phyloP scores from a whole-genome alignment of 73 alveolate genomes.

The Paramecium caudatum region DNA sequence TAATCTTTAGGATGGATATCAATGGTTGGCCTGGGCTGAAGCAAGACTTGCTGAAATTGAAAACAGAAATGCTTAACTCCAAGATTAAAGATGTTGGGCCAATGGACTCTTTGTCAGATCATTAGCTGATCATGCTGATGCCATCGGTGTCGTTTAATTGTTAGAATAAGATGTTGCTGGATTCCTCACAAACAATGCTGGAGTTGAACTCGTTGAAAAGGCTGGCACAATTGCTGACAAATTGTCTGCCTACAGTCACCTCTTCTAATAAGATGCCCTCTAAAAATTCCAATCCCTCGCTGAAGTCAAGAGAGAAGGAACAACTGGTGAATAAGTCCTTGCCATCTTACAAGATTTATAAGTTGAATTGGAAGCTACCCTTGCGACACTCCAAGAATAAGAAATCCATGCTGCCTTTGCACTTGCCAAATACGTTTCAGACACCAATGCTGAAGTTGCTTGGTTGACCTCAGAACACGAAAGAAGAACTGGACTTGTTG shows the following conservation, averaged over 20 bases:
- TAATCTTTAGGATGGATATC: slow-evolving; percentile 30
- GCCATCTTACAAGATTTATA: slow-evolving; percentile 33
- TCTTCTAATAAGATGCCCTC: slow-evolving; percentile 66
- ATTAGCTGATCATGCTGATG: slow-evolving; percentile 67
- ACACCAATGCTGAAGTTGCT: slow-evolving; percentile 47
- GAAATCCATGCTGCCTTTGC: slow-evolving; percentile 64
- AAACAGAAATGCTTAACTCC: slow-evolving; percentile 1
- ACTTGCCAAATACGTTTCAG: slow-evolving; percentile 43
- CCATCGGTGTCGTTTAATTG: slow-evolving; percentile 46
- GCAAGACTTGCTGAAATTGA: slow-evolving; percentile 66
- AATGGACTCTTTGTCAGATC: slow-evolving; percentile 65
- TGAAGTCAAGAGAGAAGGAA: slow-evolving; percentile 55
- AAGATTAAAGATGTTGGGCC: slow-evolving; percentile 59
- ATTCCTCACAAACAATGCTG: slow-evolving; percentile 34
- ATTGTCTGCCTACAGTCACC: slow-evolving; percentile 51
- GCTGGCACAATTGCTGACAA: slow-evolving; percentile 51
- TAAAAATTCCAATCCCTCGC: slow-evolving; percentile 44
- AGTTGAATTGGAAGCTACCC: slow-evolving; percentile 26
- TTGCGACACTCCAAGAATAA: slow-evolving; percentile 61
- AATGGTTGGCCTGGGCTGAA: slow-evolving; percentile 61
- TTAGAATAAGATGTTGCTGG: slow-evolving; percentile 65
- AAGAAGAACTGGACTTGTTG: slow-evolving; percentile 43
- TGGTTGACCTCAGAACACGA: slow-evolving; percentile 60
- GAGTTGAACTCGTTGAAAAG: slow-evolving; percentile 36
- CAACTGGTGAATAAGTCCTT: slow-evolving; percentile 54